These are phyloP conservation scores for Ichthyophthirius multifiliis DNA, from an alignment of 169 alveolate species.

Conservation along the genomic window DNA sequence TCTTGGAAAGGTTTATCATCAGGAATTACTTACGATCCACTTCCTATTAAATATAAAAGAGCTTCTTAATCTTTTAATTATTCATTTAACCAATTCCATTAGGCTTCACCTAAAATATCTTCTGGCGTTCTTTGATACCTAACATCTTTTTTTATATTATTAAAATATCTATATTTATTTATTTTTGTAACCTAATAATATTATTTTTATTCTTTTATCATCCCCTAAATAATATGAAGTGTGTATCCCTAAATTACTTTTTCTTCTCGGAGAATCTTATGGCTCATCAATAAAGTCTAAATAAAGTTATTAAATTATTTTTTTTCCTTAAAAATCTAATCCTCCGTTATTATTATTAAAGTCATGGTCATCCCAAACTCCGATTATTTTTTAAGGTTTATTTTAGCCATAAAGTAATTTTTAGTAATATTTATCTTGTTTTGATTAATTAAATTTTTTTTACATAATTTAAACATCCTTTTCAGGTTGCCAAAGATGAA, in stretches of 20 bases:
- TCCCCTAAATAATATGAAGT: conserved; percentile 56
- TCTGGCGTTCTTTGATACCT: conserved; percentile 40
- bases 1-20: conserved; percentile 57
- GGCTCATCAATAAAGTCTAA: conserved; percentile 75
- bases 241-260: conserved; percentile 45
- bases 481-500: conserved; percentile 21
- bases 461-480: background rate
- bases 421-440: conserved; percentile 7
- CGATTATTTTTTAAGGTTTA: conserved; percentile 24
- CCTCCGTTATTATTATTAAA: conserved; percentile 68
- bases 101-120: conserved; percentile 65
- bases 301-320: conserved; percentile 47
- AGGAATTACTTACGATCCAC: conserved; percentile 65
- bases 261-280: conserved; percentile 32
- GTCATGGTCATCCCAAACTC: conserved; percentile 85
- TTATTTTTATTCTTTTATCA: conserved; percentile 51
- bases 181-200: conserved; percentile 48
- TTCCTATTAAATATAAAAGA: conserved; percentile 57
- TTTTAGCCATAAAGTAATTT: background rate
- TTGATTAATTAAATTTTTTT: conserved; percentile 17
- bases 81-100: conserved; percentile 74
- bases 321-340: conserved; percentile 43
- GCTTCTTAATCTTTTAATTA: conserved; percentile 44
- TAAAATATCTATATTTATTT: background rate
- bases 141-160: background rate